phyloP scores from a whole-genome alignment of 352 stramenopile genomes.

The Nannochloropsis limnetica region DNA sequence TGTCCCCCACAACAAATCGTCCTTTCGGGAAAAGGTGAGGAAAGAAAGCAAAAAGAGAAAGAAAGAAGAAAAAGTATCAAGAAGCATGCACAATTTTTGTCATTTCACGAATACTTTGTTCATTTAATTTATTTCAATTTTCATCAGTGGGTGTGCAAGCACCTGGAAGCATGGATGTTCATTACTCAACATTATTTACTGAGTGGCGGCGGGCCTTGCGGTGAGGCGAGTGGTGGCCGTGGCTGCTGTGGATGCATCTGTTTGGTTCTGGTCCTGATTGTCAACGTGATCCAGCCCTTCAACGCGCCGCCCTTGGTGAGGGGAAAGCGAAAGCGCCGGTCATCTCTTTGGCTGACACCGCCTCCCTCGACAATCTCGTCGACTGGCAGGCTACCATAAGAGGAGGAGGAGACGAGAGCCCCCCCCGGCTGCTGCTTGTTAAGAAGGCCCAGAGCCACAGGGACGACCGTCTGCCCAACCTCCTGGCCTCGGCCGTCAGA shows the following conservation, averaged over 20 bases:
- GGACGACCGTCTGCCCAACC: neutral
- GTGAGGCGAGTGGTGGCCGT: neutral
- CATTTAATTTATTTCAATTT: neutral
- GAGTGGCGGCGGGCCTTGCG: neutral
- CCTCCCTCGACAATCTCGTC: neutral
- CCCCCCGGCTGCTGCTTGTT: neutral
- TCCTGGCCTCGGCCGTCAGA: neutral
- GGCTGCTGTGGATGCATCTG: neutral
- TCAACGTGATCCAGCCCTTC: conserved; percentile 25
- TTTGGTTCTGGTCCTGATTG: neutral
- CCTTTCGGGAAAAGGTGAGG: too few relatives aligned
- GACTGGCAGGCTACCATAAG: neutral
- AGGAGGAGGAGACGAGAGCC: neutral
- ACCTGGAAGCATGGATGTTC: neutral
- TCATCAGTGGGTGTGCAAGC: neutral
- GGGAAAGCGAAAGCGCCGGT: neutral
- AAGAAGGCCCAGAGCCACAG: neutral
- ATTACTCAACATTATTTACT: neutral
- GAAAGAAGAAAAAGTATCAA: too few relatives aligned
- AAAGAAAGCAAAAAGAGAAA: too few relatives aligned
- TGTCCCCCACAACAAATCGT: too few relatives aligned
- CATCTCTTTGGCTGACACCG: neutral
- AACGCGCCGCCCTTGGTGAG: conserved; percentile 33
- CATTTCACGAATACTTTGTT: neutral
- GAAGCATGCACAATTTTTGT: neutral